phyloP scores from a whole-genome alignment of 164 flowering plant species.

The Sextonia rubra region DNA sequence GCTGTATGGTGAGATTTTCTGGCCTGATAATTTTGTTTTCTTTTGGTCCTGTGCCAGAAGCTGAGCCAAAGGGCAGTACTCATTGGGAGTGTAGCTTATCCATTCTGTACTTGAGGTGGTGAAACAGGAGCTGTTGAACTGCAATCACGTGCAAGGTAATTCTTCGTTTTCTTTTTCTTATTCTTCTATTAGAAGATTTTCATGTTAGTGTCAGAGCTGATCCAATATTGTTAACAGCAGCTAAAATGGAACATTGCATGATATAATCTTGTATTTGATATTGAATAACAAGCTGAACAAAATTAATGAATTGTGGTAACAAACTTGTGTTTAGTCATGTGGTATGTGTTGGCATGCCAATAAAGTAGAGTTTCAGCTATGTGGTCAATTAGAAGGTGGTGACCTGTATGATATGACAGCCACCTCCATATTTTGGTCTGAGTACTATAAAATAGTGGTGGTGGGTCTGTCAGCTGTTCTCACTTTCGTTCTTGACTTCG shows the following conservation, averaged over 20 bases:
- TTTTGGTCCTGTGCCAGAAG: too few species aligned
- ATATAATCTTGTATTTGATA: background rate
- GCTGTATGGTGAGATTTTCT: too few species aligned
- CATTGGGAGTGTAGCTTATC: too few species aligned
- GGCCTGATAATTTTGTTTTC: too few species aligned
- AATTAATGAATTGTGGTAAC: background rate
- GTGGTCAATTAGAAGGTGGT: background rate
- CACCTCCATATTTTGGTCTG: background rate
- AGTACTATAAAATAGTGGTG: background rate
- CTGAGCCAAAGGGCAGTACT: too few species aligned
- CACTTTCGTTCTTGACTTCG: background rate
- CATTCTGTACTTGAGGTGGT: too few species aligned
- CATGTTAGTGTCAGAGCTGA: too few species aligned
- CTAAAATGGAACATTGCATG: background rate
- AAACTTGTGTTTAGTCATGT: background rate
- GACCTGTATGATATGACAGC: background rate
- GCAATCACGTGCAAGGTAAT: too few species aligned
- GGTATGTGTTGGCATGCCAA: background rate
- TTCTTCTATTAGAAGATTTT: too few species aligned
- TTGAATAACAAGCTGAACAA: background rate
- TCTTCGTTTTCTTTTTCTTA: too few species aligned
- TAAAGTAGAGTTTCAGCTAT: background rate
- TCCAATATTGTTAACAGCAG: background rate
- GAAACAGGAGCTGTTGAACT: too few species aligned
- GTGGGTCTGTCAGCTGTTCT: background rate